Conservation (phyloP, 2,329 filamentous ascomycete genomes). For the Fonsecaea erecta region DNA sequence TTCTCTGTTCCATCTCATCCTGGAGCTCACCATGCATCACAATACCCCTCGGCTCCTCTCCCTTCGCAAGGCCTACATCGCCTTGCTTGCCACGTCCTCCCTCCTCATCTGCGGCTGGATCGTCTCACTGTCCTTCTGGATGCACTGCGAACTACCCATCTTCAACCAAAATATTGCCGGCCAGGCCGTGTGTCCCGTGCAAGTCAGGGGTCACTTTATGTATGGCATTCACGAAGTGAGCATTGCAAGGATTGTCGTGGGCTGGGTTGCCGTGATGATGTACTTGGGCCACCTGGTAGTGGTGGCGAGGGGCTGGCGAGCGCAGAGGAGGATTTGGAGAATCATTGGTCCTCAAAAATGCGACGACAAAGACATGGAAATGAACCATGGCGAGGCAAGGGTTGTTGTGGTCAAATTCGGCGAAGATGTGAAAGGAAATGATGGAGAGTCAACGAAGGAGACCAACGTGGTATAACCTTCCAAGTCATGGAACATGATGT, state of each 20-base stretch:
- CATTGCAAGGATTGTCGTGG: conserved; percentile 32
- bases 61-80: conserved; percentile 38
- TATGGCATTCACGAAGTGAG: conserved; percentile 37
- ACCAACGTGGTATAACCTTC: background rate
- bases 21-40: conserved; percentile 34
- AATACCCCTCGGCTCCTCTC: conserved; percentile 17
- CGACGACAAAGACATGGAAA: conserved; percentile 3
- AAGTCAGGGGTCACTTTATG: conserved; percentile 50
- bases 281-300: conserved; percentile 24
- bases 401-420: conserved; percentile 12
- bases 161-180: conserved; percentile 44
- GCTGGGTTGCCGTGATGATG: conserved; percentile 21
- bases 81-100: conserved; percentile 27
- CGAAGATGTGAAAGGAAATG: background rate
- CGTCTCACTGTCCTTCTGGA: conserved; percentile 32
- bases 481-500: background rate
- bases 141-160: conserved; percentile 36
- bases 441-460: background rate
- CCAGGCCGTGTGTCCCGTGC: conserved; percentile 54
- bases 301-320: conserved; percentile 11
- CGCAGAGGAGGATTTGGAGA: conserved; percentile 27
- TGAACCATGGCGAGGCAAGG: conserved; percentile 10
- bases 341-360: conserved; percentile 10
- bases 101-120: conserved; percentile 31
- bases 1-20: conserved; percentile 25